These are phyloP conservation scores for Lepraria neglecta DNA, from an alignment of 495 filamentous ascomycete species.

Conservation along the genomic window DNA sequence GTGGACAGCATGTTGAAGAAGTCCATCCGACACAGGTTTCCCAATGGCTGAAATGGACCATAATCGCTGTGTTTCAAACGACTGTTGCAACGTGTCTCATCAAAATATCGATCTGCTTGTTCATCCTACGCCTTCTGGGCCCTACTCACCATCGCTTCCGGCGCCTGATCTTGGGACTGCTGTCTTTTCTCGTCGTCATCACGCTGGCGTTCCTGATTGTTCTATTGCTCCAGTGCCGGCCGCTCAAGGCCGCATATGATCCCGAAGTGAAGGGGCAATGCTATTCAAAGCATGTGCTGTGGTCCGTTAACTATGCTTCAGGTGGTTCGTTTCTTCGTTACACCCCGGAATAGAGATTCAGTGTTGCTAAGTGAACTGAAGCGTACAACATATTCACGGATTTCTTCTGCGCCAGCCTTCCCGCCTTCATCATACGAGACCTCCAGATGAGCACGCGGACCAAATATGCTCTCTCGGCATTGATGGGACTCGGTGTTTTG, in stretches of 20 bases:
- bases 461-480: conserved; percentile 5
- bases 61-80: not conserved
- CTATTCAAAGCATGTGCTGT: not conserved
- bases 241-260: not conserved
- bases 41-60: not conserved
- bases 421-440: conserved; percentile 10
- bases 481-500: conserved; percentile 17
- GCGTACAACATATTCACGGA: not conserved
- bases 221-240: conserved; percentile 3
- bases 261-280: not conserved
- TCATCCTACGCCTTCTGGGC: conserved; percentile 4
- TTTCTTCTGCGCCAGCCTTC: conserved; percentile 3
- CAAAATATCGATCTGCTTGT: conserved; percentile 8
- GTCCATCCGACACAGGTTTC: not conserved
- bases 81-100: conserved; percentile 1
- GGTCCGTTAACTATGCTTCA: not conserved
- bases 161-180: not conserved
- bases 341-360: not conserved
- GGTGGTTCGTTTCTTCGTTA: not conserved
- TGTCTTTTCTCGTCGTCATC: not conserved
- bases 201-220: not conserved
- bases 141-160: not conserved
- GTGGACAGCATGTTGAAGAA: conserved; percentile 4
- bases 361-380: not conserved
- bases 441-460: not conserved